Base-by-base conservation (phyloP, 148 eudicot genomes). In the Spergularia bocconei region DNA sequence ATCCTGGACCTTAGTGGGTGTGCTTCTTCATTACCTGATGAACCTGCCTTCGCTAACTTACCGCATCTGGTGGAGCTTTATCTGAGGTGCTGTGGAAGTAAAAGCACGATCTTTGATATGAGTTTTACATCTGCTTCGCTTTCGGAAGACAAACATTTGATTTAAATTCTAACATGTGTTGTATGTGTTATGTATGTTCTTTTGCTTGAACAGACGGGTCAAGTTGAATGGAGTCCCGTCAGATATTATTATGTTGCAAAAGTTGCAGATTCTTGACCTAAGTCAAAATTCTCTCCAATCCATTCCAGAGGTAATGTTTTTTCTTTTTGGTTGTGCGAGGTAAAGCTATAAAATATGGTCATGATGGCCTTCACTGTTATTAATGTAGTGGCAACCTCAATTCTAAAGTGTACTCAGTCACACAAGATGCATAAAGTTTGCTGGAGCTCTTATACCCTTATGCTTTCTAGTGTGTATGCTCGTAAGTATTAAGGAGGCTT, bases 1-100 rank as follows among this genome's bases (percentile, higher is more conserved):
- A 84, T 94, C 79, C 82, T 94, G 87, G 96, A 94, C 80, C 88
- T 94, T 75, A 94, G 98, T 85, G 89, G 97, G 44, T 88, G 91
- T 74, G 81, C 79, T 21, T 84, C 91, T 79, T 87, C 90, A 69
- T 81, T 91, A 85, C 87, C 88, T 20, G 85, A 82, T 65, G 33
- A 71, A 71, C 85, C 91, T 29, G 71, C 85, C 74, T 92, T 94
- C 80, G 87, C 96, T 55, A 74, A 86, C 85, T 79, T 94, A 72
- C 85, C 81, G 12, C 84, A 86, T 80, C 73, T 94, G 85, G 88
- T 88, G 83, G 98, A 94, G 85, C 97, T 94, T 65, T 83, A 90
- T 78, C 86, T 94, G 73, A 94, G 97, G 98, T 92, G 55, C 69
- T 79, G 20, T 67, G 6, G 4, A 69, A 23, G 47, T 7, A 20